These are phyloP conservation scores for Stagonosporopsis vannaccii DNA, from an alignment of 2,329 filamentous ascomycete genomes.

Conservation along the genomic window DNA sequence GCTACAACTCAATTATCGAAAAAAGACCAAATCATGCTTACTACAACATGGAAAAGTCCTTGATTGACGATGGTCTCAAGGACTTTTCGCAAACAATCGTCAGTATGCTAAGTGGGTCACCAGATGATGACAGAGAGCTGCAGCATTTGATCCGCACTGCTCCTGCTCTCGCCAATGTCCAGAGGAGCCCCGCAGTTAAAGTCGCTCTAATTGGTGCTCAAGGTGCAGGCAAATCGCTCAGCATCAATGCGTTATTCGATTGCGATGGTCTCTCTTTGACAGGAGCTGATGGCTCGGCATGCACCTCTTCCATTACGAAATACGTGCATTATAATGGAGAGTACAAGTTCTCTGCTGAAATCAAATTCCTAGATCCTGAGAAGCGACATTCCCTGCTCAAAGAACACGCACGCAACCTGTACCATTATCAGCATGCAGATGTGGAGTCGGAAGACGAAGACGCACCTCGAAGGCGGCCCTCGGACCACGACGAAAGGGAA, in stretches of 20 bases:
- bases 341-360: conserved; percentile 18
- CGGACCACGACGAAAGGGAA: conserved; percentile 25
- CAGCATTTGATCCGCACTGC: conserved; percentile 20
- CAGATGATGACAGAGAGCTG: conserved; percentile 22
- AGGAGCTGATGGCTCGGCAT: conserved; percentile 29
- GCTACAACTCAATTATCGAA: conserved; percentile 9
- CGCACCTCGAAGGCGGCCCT: background rate
- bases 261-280: conserved; percentile 28
- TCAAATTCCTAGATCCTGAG: conserved; percentile 23
- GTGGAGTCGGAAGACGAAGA: conserved; percentile 31
- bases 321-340: conserved; percentile 14
- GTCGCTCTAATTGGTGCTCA: conserved; percentile 33
- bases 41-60: conserved; percentile 6
- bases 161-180: conserved; percentile 12
- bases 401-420: conserved; percentile 22
- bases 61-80: conserved; percentile 2
- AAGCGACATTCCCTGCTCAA: conserved; percentile 24
- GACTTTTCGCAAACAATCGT: background rate
- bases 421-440: conserved; percentile 22
- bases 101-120: background rate
- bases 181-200: conserved; percentile 9
- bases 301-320: conserved; percentile 25
- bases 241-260: conserved; percentile 30
- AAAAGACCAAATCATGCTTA: conserved; percentile 5
- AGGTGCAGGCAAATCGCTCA: conserved; percentile 30